Evolutionary conservation across 2,329 filamentous ascomycete genomes (phyloP).

Genomic region (Talaromyces sp.): DNA sequence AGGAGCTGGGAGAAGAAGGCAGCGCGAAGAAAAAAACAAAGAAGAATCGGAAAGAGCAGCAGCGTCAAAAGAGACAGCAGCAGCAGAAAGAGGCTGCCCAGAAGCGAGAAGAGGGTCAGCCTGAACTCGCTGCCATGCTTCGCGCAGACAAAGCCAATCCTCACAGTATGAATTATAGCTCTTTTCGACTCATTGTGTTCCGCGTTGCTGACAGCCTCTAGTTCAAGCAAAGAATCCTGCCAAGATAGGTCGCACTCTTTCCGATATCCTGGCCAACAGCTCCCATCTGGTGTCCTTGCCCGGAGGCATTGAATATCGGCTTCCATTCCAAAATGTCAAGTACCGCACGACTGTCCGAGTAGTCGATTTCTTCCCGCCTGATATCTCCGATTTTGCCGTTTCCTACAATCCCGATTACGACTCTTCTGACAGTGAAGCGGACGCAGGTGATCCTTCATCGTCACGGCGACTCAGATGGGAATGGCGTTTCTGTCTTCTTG

Average conservation of each 20-base stretch:
- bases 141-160: constrained; percentile 32
- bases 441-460: constrained; percentile 17
- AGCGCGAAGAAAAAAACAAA: constrained; percentile 31
- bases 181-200: background rate
- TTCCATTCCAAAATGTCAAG: constrained; percentile 70
- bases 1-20: constrained; percentile 16
- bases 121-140: constrained; percentile 14
- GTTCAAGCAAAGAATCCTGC: constrained; percentile 44
- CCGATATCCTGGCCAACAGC: constrained; percentile 45
- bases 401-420: constrained; percentile 39
- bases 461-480: constrained; percentile 52
- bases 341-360: constrained; percentile 69
- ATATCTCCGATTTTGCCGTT: constrained; percentile 64
- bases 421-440: constrained; percentile 19
- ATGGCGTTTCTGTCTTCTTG: constrained; percentile 74
- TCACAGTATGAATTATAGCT: constrained; percentile 29
- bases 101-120: constrained; percentile 25
- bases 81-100: constrained; percentile 23
- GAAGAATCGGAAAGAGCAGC: constrained; percentile 28
- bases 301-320: constrained; percentile 35
- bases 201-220: constrained; percentile 18
- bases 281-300: constrained; percentile 42
- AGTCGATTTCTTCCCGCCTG: constrained; percentile 69
- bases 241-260: constrained; percentile 33
- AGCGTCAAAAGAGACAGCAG: constrained; percentile 27